Conservation (phyloP, 1,284 basidiomycete species). For the Garcileccinum viscosum region DNA sequence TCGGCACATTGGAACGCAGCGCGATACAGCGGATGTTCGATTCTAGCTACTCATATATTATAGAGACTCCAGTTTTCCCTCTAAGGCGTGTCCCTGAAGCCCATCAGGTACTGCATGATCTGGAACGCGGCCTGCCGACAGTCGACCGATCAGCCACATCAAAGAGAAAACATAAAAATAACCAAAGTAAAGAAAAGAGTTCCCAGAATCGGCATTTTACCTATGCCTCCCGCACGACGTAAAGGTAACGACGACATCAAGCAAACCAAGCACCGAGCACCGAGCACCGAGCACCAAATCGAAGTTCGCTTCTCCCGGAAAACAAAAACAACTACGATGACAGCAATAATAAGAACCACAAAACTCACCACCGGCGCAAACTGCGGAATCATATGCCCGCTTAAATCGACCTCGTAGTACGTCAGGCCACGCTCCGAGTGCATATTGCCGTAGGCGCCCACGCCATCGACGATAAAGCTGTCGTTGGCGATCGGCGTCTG, state of each 20-base stretch:
- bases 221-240: background rate
- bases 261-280: too few species aligned
- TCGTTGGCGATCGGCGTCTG: conserved; percentile 68
- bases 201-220: background rate
- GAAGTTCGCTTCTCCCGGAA: background rate
- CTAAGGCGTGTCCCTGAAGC: conserved; percentile 57
- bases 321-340: background rate
- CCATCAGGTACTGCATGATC: conserved; percentile 73
- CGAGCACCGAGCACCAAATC: too few species aligned
- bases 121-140: conserved; percentile 64
- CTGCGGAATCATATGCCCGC: conserved; percentile 78
- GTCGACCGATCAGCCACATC: background rate
- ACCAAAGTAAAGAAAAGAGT: too few species aligned
- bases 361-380: conserved; percentile 65
- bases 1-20: background rate
- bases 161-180: background rate
- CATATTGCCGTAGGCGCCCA: conserved; percentile 67
- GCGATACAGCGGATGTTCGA: background rate
- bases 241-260: background rate
- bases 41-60: background rate
- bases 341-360: background rate
- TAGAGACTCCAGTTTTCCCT: background rate
- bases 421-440: conserved; percentile 73
- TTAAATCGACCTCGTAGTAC: conserved; percentile 67
- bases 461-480: conserved; percentile 71